Conservation (phyloP, 2,329 filamentous ascomycete genomes). For the Paraphaeosphaeria sporulosa region DNA sequence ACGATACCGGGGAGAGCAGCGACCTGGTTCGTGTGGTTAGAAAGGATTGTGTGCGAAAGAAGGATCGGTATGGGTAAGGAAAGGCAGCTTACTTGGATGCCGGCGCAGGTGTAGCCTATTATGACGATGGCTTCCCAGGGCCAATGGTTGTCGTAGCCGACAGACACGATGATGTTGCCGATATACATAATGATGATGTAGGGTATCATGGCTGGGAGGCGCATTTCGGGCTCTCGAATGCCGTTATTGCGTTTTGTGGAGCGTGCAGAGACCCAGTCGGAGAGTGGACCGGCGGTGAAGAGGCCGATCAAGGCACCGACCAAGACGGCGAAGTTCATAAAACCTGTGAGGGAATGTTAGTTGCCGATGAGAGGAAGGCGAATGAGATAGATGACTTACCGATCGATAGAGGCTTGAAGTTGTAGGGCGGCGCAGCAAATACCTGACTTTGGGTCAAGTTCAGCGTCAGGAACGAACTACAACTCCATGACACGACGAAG, state of each 20-base stretch:
- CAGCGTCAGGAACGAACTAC: constrained; percentile 64
- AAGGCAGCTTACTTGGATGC: constrained; percentile 46
- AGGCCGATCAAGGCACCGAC: constrained; percentile 63
- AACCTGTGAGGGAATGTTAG: constrained; percentile 40
- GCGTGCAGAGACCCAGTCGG: constrained; percentile 65
- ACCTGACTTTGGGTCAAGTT: constrained; percentile 67
- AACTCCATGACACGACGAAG: constrained; percentile 68
- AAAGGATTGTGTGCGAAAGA: neutral
- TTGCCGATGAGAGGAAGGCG: neutral
- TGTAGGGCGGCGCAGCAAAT: constrained; percentile 64
- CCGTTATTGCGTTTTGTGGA: constrained; percentile 62
- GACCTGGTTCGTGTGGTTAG: constrained; percentile 52
- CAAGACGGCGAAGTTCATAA: constrained; percentile 66
- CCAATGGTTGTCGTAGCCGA: constrained; percentile 63
- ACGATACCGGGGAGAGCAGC: constrained; percentile 67
- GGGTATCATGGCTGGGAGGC: constrained; percentile 63
- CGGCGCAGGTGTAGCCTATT: constrained; percentile 64
- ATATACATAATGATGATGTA: constrained; percentile 65
- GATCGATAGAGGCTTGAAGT: constrained; percentile 58
- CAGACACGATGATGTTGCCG: constrained; percentile 64
- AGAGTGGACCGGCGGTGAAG: constrained; percentile 62
- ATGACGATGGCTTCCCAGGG: constrained; percentile 65
- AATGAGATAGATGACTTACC: constrained; percentile 21
- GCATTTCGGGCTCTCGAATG: constrained; percentile 67
- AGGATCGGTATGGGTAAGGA: neutral